Conservation (phyloP, 192 early-diverging fungal species). For the Dissophora ornata region DNA sequence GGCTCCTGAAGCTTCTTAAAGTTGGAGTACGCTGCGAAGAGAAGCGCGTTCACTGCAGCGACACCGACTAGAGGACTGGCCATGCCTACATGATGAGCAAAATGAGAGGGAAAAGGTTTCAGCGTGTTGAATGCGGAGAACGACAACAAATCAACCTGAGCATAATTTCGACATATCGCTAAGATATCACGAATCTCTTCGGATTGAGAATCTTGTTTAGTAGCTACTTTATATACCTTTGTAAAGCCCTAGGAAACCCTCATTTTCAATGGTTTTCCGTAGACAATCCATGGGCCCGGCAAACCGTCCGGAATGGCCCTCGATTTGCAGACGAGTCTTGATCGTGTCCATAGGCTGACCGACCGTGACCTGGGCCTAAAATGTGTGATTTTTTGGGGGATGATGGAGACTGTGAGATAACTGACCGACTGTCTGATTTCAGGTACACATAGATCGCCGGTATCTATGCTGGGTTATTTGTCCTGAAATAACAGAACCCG, state of each 20-base stretch:
- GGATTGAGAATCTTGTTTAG: no score
- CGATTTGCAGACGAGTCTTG: slow-evolving; percentile 83
- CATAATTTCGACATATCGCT: slow-evolving; percentile 1
- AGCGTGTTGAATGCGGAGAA: no score
- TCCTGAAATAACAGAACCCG: no score
- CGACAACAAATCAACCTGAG: not conserved
- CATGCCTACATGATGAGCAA: slow-evolving; percentile 68
- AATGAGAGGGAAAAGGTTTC: no score
- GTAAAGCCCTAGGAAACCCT: slow-evolving; percentile 81
- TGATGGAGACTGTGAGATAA: not conserved
- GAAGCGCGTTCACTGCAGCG: slow-evolving; percentile 86
- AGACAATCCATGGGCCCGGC: slow-evolving; percentile 85
- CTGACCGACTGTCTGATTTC: not conserved
- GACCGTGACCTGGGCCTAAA: slow-evolving; percentile 57
- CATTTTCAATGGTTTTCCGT: slow-evolving; percentile 82
- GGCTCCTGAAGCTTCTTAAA: slow-evolving; percentile 67
- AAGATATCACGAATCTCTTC: no score
- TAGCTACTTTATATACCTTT: no score
- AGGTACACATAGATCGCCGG: not conserved
- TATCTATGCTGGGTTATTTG: no score
- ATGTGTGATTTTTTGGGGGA: not conserved
- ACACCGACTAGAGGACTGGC: slow-evolving; percentile 84
- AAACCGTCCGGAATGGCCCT: slow-evolving; percentile 65
- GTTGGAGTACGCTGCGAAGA: slow-evolving; percentile 85
- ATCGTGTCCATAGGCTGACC: slow-evolving; percentile 91